Evolutionary conservation across 371 early-diverging fungal genomes (phyloP).

Genomic region (Apophysomyces trapeziformis): DNA sequence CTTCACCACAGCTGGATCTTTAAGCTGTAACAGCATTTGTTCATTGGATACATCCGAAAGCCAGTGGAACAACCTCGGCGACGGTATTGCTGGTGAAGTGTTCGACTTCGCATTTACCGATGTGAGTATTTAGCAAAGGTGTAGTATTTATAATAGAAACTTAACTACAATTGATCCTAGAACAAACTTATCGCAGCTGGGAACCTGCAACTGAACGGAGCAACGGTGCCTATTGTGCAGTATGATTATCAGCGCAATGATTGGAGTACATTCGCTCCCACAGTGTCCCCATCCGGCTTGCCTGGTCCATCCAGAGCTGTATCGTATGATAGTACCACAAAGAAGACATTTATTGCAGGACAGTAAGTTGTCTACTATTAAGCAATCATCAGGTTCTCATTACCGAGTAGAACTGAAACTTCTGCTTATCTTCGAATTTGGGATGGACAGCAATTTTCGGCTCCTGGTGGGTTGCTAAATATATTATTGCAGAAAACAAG

Average conservation of each 20-base stretch:
- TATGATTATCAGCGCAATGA: conserved; percentile 48
- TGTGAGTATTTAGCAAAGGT: conserved; percentile 27
- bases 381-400: background rate
- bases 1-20: conserved; percentile 54
- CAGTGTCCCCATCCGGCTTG: conserved; percentile 23
- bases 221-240: conserved; percentile 46
- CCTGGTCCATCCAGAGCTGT: conserved; percentile 47
- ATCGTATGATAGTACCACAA: conserved; percentile 37
- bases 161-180: conserved; percentile 11
- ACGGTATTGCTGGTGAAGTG: conserved; percentile 47
- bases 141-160: background rate
- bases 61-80: conserved; percentile 51
- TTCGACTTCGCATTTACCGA: conserved; percentile 56
- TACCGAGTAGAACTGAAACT: conserved; percentile 10
- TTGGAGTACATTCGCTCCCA: conserved; percentile 53
- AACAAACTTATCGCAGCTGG: conserved; percentile 54
- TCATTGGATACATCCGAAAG: conserved; percentile 27
- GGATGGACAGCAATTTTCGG: conserved; percentile 42
- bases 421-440: conserved; percentile 40
- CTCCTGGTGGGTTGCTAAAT: conserved; percentile 12
- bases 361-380: conserved; percentile 17
- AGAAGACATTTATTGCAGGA: conserved; percentile 49
- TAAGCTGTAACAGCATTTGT: conserved; percentile 56
- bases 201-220: conserved; percentile 47
- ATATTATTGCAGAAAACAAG: background rate